A percentile compares a stretch with the other conserved stretches of the same genome.
Evolutionary conservation across 2,329 filamentous ascomycete genomes (phyloP).

Genomic region (Stachybotrys elegans): DNA sequence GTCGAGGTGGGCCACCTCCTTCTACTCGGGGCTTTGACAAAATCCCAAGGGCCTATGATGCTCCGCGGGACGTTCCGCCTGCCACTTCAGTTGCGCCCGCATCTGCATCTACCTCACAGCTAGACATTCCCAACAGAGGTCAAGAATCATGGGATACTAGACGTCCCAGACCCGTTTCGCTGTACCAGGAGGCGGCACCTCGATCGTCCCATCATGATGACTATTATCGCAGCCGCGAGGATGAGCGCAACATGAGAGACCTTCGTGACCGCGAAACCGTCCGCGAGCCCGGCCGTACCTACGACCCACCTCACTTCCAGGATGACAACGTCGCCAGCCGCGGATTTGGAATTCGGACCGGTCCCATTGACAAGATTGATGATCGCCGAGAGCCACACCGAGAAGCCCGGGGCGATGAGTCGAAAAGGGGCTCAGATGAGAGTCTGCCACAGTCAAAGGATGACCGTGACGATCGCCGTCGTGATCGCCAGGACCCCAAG

Average conservation of each 20-base stretch:
- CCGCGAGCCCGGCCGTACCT: constrained; percentile 27
- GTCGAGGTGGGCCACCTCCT: constrained; percentile 54
- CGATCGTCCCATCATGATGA: constrained; percentile 42
- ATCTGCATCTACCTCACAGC: constrained; percentile 16
- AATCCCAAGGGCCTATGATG: constrained; percentile 51
- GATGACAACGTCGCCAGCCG: constrained; percentile 42
- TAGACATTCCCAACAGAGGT: constrained; percentile 9
- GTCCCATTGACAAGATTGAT: constrained; percentile 29
- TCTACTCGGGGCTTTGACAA: constrained; percentile 68
- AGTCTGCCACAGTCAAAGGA: constrained; percentile 20
- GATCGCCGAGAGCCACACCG: constrained; percentile 35
- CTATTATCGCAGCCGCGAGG: constrained; percentile 43
- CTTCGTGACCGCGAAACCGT: constrained; percentile 33
- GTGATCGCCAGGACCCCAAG: constrained; percentile 17
- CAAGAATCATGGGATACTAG: constrained; percentile 16
- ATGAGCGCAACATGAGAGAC: constrained; percentile 38
- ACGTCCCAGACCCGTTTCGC: constrained; percentile 41
- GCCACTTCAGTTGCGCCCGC: constrained; percentile 34
- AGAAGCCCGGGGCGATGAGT: constrained; percentile 22
- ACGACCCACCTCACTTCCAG: constrained; percentile 30
- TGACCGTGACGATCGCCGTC: constrained; percentile 21
- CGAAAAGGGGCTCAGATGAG: constrained; percentile 24
- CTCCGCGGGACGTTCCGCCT: constrained; percentile 37
- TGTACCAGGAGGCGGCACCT: constrained; percentile 46
- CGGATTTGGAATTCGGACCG: constrained; percentile 49